Base-by-base conservation (phyloP, 2,329 filamentous ascomycete species). In the Epichloe elymi region DNA sequence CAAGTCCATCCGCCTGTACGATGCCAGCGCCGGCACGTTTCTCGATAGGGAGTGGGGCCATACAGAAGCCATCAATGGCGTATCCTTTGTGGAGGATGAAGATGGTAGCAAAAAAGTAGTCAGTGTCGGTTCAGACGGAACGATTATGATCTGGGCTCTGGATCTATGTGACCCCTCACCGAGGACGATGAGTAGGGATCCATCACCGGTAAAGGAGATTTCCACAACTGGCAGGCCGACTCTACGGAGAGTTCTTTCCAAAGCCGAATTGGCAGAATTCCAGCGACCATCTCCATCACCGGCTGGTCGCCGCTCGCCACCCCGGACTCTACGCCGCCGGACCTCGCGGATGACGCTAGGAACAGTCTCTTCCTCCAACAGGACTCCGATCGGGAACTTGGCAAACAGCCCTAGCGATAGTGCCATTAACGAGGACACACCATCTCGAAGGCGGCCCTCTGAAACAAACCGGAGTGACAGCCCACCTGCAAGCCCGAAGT, bases 21-120 rank as follows among this genome's bases (percentile, higher is more conserved):
- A 95, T 58, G 74, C 80, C 33, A 82, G 85, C 54, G 82, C 80
- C 41, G 90, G 91, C 8, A 70, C 73, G 2, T 83, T 98, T 52
- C 70, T 97, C 30, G 86, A 89, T 48, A 82, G 88, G 40, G 93
- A 97, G 68, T 96, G 89, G 80, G 93, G 93, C 1, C 93, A 98
- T 59, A 95, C 90, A 0, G 90, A 96, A 63, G 86, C 90, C 8
- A 88, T 98, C 56, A 95, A 87, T 48, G 90, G 90, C 54, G 81
- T 94, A 17, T 78, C 85, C 4, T 69, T 96, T 17, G 65, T 91
- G 11, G 79, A 85, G 50, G 73, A 74, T 7, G 72, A 75, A 0
- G 76, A 79, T 15, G 71, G 74, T 15, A 68, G 71, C 26, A 76
- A 77, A 49, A 74, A 74, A 53, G 69, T 88, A 41, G 78, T 91